phyloP scores from a whole-genome alignment of 1,139 yeast genomes.

The Yamadazyma aaseri region DNA sequence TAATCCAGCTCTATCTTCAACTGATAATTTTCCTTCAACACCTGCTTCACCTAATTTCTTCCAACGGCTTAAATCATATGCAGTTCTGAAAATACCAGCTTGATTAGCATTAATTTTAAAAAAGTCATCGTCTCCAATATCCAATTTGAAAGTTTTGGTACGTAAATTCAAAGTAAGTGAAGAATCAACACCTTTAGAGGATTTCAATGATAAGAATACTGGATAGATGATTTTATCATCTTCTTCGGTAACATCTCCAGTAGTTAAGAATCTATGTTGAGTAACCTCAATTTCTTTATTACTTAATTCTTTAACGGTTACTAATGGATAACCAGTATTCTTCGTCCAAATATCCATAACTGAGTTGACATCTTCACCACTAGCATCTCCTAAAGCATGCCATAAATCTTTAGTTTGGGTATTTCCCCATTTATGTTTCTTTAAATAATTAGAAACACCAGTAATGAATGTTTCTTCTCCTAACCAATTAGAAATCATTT shows the following conservation, averaged over 20 bases:
- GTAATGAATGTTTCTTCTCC: conserved; percentile 69
- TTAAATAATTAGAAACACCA: conserved; percentile 74
- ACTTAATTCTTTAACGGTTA: conserved; percentile 51
- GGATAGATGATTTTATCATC: conserved; percentile 67
- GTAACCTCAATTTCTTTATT: conserved; percentile 49
- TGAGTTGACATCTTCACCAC: conserved; percentile 72
- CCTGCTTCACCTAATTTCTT: conserved; percentile 72
- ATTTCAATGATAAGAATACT: conserved; percentile 75
- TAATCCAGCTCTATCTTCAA: conserved; percentile 82
- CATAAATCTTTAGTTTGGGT: conserved; percentile 82
- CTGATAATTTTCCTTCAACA: conserved; percentile 60
- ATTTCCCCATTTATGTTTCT: conserved; percentile 74
- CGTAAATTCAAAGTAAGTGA: conserved; percentile 57
- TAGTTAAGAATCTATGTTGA: conserved; percentile 76
- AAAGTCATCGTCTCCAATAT: conserved; percentile 50
- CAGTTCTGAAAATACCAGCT: conserved; percentile 79
- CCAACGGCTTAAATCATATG: conserved; percentile 71
- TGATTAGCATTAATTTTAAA: conserved; percentile 81
- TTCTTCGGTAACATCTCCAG: conserved; percentile 80
- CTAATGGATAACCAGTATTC: conserved; percentile 79
- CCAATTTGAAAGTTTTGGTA: conserved; percentile 46
- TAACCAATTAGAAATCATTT: conserved; percentile 72
- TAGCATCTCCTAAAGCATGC: conserved; percentile 71
- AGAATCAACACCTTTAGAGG: conserved; percentile 65
- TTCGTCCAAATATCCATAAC: conserved; percentile 88